phyloP scores from a whole-genome alignment of 371 early-diverging fungal genomes.

The Racocetra persica region DNA sequence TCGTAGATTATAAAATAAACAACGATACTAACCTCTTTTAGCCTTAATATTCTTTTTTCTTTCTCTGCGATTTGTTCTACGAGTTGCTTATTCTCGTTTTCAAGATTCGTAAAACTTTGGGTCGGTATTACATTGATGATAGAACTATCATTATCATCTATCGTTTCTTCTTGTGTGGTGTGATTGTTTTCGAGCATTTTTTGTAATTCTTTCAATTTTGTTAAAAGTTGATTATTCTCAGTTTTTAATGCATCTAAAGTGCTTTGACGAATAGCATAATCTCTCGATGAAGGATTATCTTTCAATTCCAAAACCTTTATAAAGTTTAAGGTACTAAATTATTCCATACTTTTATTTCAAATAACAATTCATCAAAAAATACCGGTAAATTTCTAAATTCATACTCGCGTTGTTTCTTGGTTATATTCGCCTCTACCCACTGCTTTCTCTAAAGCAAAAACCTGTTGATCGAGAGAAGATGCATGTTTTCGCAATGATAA shows the following conservation, averaged over 20 bases:
- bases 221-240: slow-evolving; percentile 66
- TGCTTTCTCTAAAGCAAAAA: slow-evolving; percentile 44
- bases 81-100: slow-evolving; percentile 61
- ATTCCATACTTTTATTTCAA: too few species aligned
- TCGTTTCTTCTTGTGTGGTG: background rate
- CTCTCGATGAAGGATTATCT: slow-evolving; percentile 76
- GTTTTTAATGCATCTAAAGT: slow-evolving; percentile 63
- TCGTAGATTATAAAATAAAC: background rate
- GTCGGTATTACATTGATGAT: slow-evolving; percentile 55
- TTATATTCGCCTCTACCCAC: slow-evolving; percentile 74
- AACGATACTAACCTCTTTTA: slow-evolving; percentile 61
- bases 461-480: slow-evolving; percentile 44
- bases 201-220: slow-evolving; percentile 45
- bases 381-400: background rate
- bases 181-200: background rate
- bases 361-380: background rate
- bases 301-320: slow-evolving; percentile 68
- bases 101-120: slow-evolving; percentile 62
- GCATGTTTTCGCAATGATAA: slow-evolving; percentile 48
- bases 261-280: slow-evolving; percentile 68
- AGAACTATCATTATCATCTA: slow-evolving; percentile 39
- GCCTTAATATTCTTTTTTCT: slow-evolving; percentile 69
- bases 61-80: slow-evolving; percentile 54
- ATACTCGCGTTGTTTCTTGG: slow-evolving; percentile 56
- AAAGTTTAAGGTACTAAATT: background rate